Percentiles rank a stretch among this genome's conserved stretches.
phyloP scores from a whole-genome alignment of 1,284 basidiomycete species.

The Hortiboletus rubellus region DNA sequence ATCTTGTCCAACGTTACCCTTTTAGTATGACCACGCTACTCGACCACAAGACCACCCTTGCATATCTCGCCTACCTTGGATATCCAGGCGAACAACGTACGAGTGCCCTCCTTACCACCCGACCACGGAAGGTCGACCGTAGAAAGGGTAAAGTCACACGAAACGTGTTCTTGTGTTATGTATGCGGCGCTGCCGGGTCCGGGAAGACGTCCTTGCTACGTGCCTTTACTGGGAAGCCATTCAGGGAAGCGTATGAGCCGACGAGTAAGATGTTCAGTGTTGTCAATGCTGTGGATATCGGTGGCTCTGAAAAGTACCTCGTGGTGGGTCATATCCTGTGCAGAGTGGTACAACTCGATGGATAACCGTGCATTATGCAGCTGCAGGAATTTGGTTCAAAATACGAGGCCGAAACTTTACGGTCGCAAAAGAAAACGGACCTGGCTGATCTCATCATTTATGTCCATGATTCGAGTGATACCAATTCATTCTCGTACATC shows the following conservation, averaged over 20 bases:
- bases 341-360: neutral
- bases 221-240: slow-evolving; percentile 84
- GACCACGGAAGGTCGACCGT: slow-evolving; percentile 82
- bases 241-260: slow-evolving; percentile 72
- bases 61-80: slow-evolving; percentile 95
- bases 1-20: neutral
- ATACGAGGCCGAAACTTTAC: slow-evolving; percentile 89
- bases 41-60: slow-evolving; percentile 88
- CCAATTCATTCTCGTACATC: slow-evolving; percentile 98
- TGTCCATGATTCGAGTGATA: slow-evolving; percentile 97
- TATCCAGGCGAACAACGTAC: slow-evolving; percentile 78
- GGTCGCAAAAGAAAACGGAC: slow-evolving; percentile 89
- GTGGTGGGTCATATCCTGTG: slow-evolving; percentile 60
- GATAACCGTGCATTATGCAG: slow-evolving; percentile 41
- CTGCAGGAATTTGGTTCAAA: slow-evolving; percentile 96
- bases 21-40: slow-evolving; percentile 93
- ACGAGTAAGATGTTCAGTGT: slow-evolving; percentile 90
- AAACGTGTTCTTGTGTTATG: slow-evolving; percentile 90
- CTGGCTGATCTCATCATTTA: slow-evolving; percentile 93
- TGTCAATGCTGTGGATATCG: slow-evolving; percentile 94
- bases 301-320: slow-evolving; percentile 94
- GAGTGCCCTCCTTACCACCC: slow-evolving; percentile 77
- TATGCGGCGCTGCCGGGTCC: slow-evolving; percentile 93
- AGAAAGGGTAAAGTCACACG: slow-evolving; percentile 84
- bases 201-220: slow-evolving; percentile 91